These are phyloP conservation scores for Xylariales sp. DNA, from an alignment of 2,329 filamentous ascomycete species.

Conservation along the genomic window DNA sequence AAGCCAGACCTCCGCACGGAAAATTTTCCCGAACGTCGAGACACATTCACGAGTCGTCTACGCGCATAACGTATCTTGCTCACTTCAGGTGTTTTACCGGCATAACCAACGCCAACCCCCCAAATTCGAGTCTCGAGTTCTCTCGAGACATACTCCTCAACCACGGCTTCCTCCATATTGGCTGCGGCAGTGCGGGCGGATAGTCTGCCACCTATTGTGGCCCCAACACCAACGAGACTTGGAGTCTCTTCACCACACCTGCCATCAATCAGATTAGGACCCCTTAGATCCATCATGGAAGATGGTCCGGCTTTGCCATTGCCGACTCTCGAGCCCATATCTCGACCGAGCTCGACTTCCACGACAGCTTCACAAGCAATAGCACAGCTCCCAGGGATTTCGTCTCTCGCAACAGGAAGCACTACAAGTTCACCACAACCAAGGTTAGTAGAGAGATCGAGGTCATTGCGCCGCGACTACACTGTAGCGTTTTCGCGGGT, in stretches of 20 bases:
- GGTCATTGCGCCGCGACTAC: too few relatives aligned
- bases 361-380: conserved; percentile 34
- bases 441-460: conserved; percentile 35
- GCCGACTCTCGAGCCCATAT: conserved; percentile 41
- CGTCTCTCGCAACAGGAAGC: conserved; percentile 38
- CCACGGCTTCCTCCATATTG: conserved; percentile 19
- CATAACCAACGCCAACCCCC: too few relatives aligned
- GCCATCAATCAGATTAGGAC: too few relatives aligned
- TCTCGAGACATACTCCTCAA: conserved; percentile 17
- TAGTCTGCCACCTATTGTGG: conserved; percentile 18
- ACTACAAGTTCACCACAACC: conserved; percentile 38
- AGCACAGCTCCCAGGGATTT: conserved; percentile 42
- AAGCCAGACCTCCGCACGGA: background rate
- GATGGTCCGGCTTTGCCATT: conserved; percentile 36
- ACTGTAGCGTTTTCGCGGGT: too few relatives aligned
- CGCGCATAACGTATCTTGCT: background rate
- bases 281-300: conserved; percentile 41
- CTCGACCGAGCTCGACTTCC: conserved; percentile 45
- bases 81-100: too few relatives aligned
- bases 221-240: conserved; percentile 16
- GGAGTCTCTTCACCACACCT: conserved; percentile 18
- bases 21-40: background rate
- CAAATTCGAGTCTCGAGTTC: conserved; percentile 15
- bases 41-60: background rate
- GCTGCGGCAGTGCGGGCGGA: conserved; percentile 15